Evolutionary conservation across 768 basidiomycete genomes (phyloP).

Genomic region (Mrakia gelida): DNA sequence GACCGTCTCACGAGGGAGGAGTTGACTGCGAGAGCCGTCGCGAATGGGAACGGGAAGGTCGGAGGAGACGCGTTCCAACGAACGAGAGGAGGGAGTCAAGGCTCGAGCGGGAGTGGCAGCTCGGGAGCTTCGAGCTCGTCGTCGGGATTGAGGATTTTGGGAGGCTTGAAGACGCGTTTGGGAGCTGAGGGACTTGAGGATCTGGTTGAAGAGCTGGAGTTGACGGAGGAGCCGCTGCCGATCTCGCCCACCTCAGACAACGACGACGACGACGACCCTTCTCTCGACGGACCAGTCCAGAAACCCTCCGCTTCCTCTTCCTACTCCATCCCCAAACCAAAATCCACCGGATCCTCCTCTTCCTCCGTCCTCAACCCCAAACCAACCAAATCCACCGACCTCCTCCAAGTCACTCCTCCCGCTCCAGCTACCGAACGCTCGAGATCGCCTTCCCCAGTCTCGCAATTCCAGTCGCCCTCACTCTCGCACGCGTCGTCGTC

Average conservation of each 20-base stretch:
- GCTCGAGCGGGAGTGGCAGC: background rate
- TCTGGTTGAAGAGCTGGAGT: slow-evolving; percentile 12
- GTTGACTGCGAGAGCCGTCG: background rate
- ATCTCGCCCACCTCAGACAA: slow-evolving; percentile 8
- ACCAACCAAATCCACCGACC: background rate
- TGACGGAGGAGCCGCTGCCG: slow-evolving; percentile 13
- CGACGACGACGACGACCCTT: background rate
- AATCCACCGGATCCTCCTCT: background rate
- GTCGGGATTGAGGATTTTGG: background rate
- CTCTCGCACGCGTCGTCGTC: background rate
- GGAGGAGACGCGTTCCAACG: background rate
- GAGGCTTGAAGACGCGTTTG: background rate
- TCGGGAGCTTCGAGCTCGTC: background rate
- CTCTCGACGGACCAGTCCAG: background rate
- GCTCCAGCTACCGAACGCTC: background rate
- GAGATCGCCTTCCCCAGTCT: background rate
- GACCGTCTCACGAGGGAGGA: slow-evolving; percentile 15
- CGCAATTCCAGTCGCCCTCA: background rate
- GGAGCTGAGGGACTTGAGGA: slow-evolving; percentile 1
- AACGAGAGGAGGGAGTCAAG: background rate
- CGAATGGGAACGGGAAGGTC: background rate
- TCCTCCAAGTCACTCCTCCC: background rate
- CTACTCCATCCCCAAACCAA: background rate
- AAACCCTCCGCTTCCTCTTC: background rate
- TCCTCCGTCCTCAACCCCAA: background rate